Evolutionary conservation across 2,329 filamentous ascomycete genomes (phyloP).

Genomic region (Colletotrichum eremochloae): DNA sequence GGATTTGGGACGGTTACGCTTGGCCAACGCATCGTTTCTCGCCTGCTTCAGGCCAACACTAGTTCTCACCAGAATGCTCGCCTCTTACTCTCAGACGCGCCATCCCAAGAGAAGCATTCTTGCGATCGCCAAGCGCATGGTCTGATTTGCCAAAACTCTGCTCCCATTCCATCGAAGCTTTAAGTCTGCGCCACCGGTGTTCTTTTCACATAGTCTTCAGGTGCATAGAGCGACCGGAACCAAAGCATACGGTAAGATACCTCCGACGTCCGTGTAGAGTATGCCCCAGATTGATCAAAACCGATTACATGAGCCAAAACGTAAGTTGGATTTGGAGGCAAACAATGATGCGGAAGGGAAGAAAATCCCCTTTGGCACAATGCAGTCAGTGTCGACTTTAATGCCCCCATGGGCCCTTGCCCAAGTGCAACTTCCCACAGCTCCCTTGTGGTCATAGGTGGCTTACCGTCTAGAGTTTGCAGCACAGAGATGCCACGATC

Average conservation of each 20-base stretch:
- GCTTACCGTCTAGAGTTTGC: neutral
- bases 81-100: slow-evolving; percentile 36
- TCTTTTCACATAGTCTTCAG: slow-evolving; percentile 26
- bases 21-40: slow-evolving; percentile 22
- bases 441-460: slow-evolving; percentile 16
- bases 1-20: slow-evolving; percentile 17
- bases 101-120: slow-evolving; percentile 28
- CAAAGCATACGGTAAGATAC: slow-evolving; percentile 22
- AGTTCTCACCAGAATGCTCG: slow-evolving; percentile 34
- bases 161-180: slow-evolving; percentile 35
- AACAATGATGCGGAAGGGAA: too few species aligned
- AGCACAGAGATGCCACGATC: slow-evolving; percentile 1
- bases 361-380: too few species aligned
- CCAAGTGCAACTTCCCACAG: too few species aligned
- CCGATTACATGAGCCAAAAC: too few species aligned
- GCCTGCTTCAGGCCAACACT: slow-evolving; percentile 31
- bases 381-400: too few species aligned
- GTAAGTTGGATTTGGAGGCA: too few species aligned
- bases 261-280: slow-evolving; percentile 33
- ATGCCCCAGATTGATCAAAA: neutral
- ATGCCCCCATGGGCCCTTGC: too few species aligned
- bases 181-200: slow-evolving; percentile 24
- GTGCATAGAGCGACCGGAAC: slow-evolving; percentile 12
- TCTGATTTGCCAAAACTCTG: slow-evolving; percentile 32
- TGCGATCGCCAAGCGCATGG: slow-evolving; percentile 22